Evolutionary conservation across 2,329 filamentous ascomycete species (phyloP).

Genomic region (Beauveria caledonica): DNA sequence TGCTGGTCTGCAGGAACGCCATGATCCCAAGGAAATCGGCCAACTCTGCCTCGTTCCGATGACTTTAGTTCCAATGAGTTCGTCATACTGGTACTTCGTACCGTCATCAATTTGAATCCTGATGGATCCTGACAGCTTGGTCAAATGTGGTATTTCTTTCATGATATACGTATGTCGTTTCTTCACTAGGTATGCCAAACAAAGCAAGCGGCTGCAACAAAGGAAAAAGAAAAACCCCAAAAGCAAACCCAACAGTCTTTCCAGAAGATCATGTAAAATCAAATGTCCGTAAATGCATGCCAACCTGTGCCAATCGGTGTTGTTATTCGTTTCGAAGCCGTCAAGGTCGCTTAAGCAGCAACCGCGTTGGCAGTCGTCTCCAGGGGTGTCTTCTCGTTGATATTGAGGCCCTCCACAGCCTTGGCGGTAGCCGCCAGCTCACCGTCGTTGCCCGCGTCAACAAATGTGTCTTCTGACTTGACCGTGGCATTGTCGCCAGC

Average conservation of each 20-base stretch:
- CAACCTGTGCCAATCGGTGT: not conserved
- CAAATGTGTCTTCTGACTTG: slow-evolving; percentile 9
- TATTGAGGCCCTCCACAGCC: not conserved
- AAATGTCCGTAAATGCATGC: not conserved
- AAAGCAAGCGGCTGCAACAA: not conserved
- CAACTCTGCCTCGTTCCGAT: no score
- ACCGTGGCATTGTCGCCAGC: not conserved
- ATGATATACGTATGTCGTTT: slow-evolving; percentile 5
- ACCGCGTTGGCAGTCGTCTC: slow-evolving; percentile 6
- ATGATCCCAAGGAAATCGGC: no score
- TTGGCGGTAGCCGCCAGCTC: not conserved
- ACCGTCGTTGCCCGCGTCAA: not conserved
- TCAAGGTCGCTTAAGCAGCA: slow-evolving; percentile 6
- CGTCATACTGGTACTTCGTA: no score
- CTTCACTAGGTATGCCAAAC: slow-evolving; percentile 1
- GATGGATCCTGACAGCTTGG: not conserved
- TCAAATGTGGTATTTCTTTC: not conserved
- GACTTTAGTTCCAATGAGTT: no score
- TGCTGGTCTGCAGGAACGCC: no score
- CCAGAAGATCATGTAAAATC: slow-evolving; percentile 2
- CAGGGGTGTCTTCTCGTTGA: slow-evolving; percentile 6
- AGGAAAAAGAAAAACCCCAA: not conserved
- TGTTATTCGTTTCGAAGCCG: not conserved
- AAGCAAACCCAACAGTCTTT: not conserved
- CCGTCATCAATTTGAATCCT: no score